Evolutionary conservation across 1,284 basidiomycete genomes (phyloP).

Genomic region (Trametes hirsuta): DNA sequence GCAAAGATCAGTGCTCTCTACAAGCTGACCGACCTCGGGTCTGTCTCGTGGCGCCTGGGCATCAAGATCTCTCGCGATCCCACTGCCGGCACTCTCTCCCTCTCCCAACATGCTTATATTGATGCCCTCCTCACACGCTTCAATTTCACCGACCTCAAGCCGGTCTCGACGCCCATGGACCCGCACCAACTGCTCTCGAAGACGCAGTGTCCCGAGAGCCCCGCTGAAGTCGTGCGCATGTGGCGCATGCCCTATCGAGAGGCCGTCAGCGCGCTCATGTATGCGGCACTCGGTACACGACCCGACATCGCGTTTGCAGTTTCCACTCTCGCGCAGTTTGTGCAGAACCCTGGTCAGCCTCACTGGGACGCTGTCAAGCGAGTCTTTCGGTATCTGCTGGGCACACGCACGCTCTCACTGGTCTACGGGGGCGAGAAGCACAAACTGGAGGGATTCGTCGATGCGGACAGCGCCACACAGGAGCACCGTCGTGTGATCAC

Average conservation of each 20-base stretch:
- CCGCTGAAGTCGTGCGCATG: too few species aligned
- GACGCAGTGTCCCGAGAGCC: too few species aligned
- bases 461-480: not conserved
- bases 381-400: too few species aligned
- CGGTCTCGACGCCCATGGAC: not conserved
- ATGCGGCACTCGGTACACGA: too few species aligned
- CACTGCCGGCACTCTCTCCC: not conserved
- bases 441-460: not conserved
- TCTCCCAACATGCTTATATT: not conserved
- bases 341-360: too few species aligned
- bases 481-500: not conserved
- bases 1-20: too few species aligned
- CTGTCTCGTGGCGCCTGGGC: not conserved
- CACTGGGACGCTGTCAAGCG: too few species aligned
- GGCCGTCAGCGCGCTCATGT: too few species aligned
- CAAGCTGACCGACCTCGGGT: too few species aligned
- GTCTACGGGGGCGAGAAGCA: not conserved
- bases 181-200: not conserved
- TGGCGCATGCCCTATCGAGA: too few species aligned
- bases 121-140: not conserved
- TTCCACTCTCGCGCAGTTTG: too few species aligned
- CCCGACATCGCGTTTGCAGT: too few species aligned
- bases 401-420: not conserved
- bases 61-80: not conserved
- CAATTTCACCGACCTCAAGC: not conserved